Evolutionary conservation across 768 basidiomycete genomes (phyloP).

Genomic region (Pisolithus sp.): DNA sequence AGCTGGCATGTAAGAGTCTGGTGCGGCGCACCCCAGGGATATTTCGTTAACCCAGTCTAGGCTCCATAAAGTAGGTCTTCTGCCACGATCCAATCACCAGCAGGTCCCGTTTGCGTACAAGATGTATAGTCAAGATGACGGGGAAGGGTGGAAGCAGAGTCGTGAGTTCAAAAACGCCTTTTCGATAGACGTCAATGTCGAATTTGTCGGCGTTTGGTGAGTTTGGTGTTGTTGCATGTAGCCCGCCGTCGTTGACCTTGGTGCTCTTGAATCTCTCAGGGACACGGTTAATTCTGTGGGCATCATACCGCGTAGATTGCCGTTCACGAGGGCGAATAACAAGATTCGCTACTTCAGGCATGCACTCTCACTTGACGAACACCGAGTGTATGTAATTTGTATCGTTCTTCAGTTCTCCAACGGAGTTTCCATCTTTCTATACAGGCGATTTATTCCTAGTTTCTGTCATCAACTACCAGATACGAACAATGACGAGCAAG

Average conservation of each 20-base stretch:
- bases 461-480: conserved; percentile 36
- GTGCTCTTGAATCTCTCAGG: conserved; percentile 31
- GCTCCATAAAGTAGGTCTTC: conserved; percentile 66
- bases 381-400: conserved; percentile 26
- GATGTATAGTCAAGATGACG: conserved; percentile 60
- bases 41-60: conserved; percentile 17
- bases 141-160: conserved; percentile 56
- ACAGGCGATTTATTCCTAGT: conserved; percentile 27
- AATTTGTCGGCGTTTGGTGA: conserved; percentile 72
- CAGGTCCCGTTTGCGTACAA: conserved; percentile 67
- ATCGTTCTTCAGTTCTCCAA: conserved; percentile 33
- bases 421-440: conserved; percentile 5
- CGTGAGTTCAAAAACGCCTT: conserved; percentile 69
- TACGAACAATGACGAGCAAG: conserved; percentile 32
- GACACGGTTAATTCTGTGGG: conserved; percentile 69
- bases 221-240: conserved; percentile 6
- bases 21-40: background rate
- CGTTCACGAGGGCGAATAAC: conserved; percentile 58
- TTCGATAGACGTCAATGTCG: conserved; percentile 63
- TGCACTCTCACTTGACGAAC: conserved; percentile 65
- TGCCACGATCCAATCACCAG: conserved; percentile 65
- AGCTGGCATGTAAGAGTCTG: conserved; percentile 56
- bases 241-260: background rate
- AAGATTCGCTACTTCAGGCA: conserved; percentile 64
- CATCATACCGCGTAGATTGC: conserved; percentile 55